Base-by-base conservation (phyloP, 2,329 filamentous ascomycete genomes). In the Lachnellula cervina region DNA sequence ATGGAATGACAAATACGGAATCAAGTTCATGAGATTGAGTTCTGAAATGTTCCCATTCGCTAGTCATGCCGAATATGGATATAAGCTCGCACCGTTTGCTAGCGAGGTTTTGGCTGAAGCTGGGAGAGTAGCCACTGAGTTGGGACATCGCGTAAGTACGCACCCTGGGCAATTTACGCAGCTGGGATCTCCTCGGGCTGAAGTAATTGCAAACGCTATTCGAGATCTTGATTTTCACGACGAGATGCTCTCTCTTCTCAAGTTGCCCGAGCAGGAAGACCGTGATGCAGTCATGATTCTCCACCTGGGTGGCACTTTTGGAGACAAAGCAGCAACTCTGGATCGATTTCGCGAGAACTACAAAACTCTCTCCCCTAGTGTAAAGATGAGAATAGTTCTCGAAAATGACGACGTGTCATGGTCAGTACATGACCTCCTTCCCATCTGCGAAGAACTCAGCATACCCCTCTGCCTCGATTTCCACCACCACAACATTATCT, bases 11-110 rank as follows among this genome's bases (percentile, higher is more conserved):
- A 88, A 84, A 63, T 97, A 93, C 62, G 86, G 87, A 40, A 97
- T 97, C 72, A 92, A 85, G 63, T 97, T 97, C 70, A 83, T 97
- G 82, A 83, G 93, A 1, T 77, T 97, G 19, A 96, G 90, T 63
- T 96, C 90, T 53, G 93, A 97, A 64, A 97, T 97, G 89, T 97
- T 97, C 62, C 93, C 93, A 0, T 97, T 97, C 70, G 93, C 93
- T 1, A 95, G 89, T 61, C 93, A 97, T 66, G 80, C 82, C 23
- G 87, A 90, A 59, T 87, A 96, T 62, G 93, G 92, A 0, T 97
- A 97, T 71, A 87, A 83, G 63, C 78, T 97, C 13, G 86, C 84
- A 0, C 87, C 89, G 0, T 97, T 97, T 69, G 93, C 92, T 0
- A 83, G 88, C 0, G 86, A 91, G 14, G 84, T 81, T 0, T 76